These are phyloP conservation scores for Silene coronaria DNA, from an alignment of 179 eudicot species.

Conservation along the genomic window DNA sequence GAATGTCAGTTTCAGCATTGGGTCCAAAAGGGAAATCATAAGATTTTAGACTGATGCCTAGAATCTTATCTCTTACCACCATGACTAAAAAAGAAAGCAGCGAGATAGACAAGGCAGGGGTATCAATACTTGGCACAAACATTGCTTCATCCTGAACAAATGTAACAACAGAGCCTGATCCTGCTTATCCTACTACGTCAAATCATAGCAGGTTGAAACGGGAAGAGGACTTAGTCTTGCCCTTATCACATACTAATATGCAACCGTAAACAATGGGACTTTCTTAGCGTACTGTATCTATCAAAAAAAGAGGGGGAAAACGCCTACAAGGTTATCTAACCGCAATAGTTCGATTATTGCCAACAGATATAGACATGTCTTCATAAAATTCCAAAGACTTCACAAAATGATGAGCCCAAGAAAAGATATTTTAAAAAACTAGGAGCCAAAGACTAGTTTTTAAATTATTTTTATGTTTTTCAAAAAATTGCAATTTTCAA, in stretches of 20 bases:
- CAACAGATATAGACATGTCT: slow-evolving; percentile 18
- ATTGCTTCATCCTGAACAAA: not conserved
- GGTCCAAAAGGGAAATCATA: slow-evolving; percentile 4
- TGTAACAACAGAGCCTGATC: not conserved
- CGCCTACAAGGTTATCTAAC: not conserved
- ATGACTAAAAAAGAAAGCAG: slow-evolving; percentile 17
- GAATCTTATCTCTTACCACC: slow-evolving; percentile 25
- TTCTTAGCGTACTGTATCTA: not conserved
- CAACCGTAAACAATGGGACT: not conserved
- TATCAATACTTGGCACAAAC: slow-evolving; percentile 4
- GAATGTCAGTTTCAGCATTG: slow-evolving; percentile 11
- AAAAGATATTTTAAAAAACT: not conserved
- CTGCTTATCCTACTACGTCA: not conserved
- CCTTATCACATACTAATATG: not conserved
- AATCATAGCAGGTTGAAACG: not conserved
- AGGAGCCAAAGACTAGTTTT: not conserved
- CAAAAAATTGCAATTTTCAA: slow-evolving; percentile 16
- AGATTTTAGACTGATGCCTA: slow-evolving; percentile 16
- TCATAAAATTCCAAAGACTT: slow-evolving; percentile 2
- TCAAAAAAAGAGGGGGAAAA: not conserved
- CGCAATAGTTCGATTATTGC: slow-evolving; percentile 9
- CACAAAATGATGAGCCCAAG: not conserved
- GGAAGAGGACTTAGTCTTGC: not conserved
- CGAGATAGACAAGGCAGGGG: not conserved
- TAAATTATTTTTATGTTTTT: not conserved